These are phyloP conservation scores for Xanthoceras sorbifolium DNA, from an alignment of 345 rosid genomes.

Conservation along the genomic window DNA sequence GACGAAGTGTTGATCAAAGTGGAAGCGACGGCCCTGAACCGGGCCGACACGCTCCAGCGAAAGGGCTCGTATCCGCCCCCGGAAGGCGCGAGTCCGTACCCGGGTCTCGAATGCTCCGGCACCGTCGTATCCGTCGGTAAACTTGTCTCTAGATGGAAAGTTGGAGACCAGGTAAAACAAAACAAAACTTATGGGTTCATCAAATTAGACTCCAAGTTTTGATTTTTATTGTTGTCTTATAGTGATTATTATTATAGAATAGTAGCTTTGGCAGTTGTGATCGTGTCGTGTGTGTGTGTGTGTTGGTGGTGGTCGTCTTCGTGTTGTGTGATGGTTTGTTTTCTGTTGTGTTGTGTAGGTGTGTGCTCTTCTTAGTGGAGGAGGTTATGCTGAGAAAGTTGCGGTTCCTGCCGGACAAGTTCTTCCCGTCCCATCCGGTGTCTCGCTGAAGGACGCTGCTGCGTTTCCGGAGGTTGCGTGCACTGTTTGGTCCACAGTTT, in stretches of 20 bases:
- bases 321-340: not conserved
- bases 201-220: not conserved
- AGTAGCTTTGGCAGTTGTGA: not conserved
- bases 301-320: not conserved
- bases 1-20: constrained; percentile 74
- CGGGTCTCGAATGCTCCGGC: constrained; percentile 90
- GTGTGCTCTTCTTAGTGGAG: constrained; percentile 70
- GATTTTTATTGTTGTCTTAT: not conserved
- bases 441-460: constrained; percentile 60
- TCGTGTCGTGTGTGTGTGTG: not conserved
- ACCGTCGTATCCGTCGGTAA: constrained; percentile 60
- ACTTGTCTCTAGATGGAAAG: constrained; percentile 73
- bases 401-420: constrained; percentile 64
- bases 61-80: constrained; percentile 78
- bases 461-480: constrained; percentile 69
- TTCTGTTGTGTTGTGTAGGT: constrained; percentile 34
- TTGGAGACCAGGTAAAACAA: constrained; percentile 71
- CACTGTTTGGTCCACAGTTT: constrained; percentile 75
- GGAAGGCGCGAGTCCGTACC: constrained; percentile 68
- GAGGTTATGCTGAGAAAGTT: constrained; percentile 75
- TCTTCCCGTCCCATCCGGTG: constrained; percentile 53
- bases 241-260: not conserved
- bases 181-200: not conserved
- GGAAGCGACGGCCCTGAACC: constrained; percentile 73
- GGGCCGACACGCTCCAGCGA: constrained; percentile 78